Evolutionary conservation across 1,284 basidiomycete species (phyloP), one percentile per base, ranked within the genome.

Genomic region (Malassezia nana): DNA sequence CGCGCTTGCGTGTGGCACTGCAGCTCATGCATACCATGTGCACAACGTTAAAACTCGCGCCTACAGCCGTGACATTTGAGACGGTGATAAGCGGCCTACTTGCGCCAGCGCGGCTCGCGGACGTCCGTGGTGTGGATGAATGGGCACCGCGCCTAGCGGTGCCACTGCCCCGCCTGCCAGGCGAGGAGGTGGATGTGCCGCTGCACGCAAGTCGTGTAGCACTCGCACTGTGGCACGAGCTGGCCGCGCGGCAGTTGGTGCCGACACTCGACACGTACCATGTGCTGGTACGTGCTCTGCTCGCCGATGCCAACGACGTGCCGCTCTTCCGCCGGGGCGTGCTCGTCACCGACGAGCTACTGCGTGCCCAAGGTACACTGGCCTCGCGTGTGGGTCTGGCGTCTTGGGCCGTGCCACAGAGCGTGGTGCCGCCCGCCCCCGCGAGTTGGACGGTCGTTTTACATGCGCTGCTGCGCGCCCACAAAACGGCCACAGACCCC

Each of bases 1-100:
- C 59, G 2, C 50, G 59, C 15, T 52, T 66, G 41, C 55, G 57
- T 6, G 60, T 62, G 6, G 67, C 67, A 2, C 41, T 70, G 25
- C 57, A 61, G 22, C 38, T 68, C 45, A 48, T 70, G 29, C 57
- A 64, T n/a, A 50, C 59, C 10, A 68, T 70, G 63, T 46, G 43
- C 35, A 40, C 65, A n/a, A 58, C 60, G n/a, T 7, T 38, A 22
- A 58, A 57, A 18, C 46, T 66, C 6, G 52, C 55, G 12, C 66
- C 67, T 0, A 63, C 59, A 22, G 52, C 60, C 26, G 46, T 67
- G 31, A 67, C 67, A 2, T 69, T 67, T 50, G 62, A 55, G 7
- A 60, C 59, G 8, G 39, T 69, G 5, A 63, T 65, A 13, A 51
- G 47, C 28, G 58, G 58, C 4, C 51, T 60, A 12, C n/a, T 65